Base-by-base conservation (phyloP, 2,329 filamentous ascomycete genomes). In the Talaromyces rugulosus region DNA sequence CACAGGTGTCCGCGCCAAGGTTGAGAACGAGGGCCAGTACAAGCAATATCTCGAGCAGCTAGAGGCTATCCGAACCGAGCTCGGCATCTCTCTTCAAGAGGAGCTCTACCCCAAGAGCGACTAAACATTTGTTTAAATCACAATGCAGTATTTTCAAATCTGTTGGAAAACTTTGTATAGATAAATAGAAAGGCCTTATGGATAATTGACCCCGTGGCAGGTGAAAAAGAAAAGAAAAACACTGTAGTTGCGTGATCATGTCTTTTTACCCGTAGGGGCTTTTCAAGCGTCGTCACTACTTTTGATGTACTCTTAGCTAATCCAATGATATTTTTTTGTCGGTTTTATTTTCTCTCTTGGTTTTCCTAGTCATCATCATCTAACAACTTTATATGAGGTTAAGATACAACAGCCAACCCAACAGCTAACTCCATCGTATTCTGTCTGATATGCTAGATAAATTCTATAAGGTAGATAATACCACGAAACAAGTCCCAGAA, bases 11-110 rank as follows among this genome's bases (percentile, higher is more conserved):
- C 97, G 96, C 84, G 91, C 92, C 81, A 99, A 99, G 88, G 95
- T 98, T 71, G 95, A 99, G 87, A 99, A 96, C 87, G 89, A 92
- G 81, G 87, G 87, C 74, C 95, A 99, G 84, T 99, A 99, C 83
- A 86, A 97, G 96, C 83, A 97, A 96, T 81, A 81, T 82, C 88
- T 99, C 65, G 85, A 91, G 75, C 91, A 96, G 83, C 91, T 99
- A 70, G 92, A 96, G 85, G 85, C 89, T 67, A 84, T 98, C 74
- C 89, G 93, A 73, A 91, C 96, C 85, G 94, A 98, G 83, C 88
- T 98, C 66, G 94, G 94, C 71, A 87, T 98, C 72, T 83, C 87
- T 68, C 86, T 97, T 72, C 96, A 95, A 85, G 94, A 98, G 85
- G 88, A 91, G 74, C 84, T 98, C 78, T 98, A 92, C 82, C 92